Percentiles rank a stretch among this genome's conserved stretches.
Conservation (phyloP, 768 basidiomycete species). For the Kondoa malvinella region DNA sequence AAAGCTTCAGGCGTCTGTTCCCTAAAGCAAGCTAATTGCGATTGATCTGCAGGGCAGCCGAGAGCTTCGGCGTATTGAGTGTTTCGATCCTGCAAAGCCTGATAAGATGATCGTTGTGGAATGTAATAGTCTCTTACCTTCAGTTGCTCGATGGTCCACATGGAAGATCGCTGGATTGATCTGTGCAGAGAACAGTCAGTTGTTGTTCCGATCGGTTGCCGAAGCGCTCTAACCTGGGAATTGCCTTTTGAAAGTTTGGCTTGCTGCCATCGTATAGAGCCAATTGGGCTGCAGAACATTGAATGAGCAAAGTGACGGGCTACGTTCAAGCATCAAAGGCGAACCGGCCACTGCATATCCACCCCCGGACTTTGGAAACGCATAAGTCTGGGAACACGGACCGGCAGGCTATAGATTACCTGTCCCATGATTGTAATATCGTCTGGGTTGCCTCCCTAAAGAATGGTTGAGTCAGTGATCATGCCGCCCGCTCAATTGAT, state of each 20-base stretch:
- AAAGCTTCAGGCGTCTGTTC: neutral
- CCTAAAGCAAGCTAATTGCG: neutral
- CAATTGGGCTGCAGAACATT: neutral
- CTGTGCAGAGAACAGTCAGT: no score
- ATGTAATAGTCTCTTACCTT: neutral
- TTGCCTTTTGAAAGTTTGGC: neutral
- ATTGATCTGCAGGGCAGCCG: neutral
- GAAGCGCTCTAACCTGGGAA: no score
- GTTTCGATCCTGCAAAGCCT: no score
- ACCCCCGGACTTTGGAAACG: neutral
- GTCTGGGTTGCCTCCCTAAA: neutral
- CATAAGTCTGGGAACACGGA: no score
- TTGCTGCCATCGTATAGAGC: neutral
- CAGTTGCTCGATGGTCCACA: neutral
- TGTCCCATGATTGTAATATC: neutral
- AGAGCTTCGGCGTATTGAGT: neutral
- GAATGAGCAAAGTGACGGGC: neutral
- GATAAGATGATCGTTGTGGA: no score
- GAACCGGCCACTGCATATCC: neutral
- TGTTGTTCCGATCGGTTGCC: no score
- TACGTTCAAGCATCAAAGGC: neutral
- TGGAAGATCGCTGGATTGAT: neutral
- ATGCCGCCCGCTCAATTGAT: no score
- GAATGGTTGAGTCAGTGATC: no score
- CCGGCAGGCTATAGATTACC: no score